Evolutionary conservation across 371 early-diverging fungal genomes (phyloP), one percentile per base, ranked within the genome.

Genomic region (Dichotomocladium elegans): DNA sequence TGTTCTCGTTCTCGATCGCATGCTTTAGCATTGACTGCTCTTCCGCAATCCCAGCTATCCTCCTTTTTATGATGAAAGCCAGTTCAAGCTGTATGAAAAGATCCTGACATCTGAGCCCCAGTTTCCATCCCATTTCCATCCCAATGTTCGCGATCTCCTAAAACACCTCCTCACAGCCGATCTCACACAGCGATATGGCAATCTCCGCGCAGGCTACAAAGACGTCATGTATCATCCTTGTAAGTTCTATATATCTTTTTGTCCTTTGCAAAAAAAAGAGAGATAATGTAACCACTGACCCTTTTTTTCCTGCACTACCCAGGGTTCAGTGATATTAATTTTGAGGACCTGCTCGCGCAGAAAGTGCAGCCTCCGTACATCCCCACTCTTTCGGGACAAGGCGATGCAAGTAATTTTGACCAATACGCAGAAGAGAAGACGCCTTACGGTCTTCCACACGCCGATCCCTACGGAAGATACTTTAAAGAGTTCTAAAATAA

Each of bases 371-470:
- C 98, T 22, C 98, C 98, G 6, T 90, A 91, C 68, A 70, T 91
- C 15, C 98, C 96, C 4, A 76, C 82, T 22, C 76, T 90, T 35
- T 70, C 68, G 29, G 79, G 86, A 26, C 90, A 86, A 22, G 95
- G 95, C 26, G 98, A 97, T 64, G 82, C 96, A 3, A 86, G 91
- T 64, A 92, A 96, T 77, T 96, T 94, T 81, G 95, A 96, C 60
- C 66, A 74, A 37, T 96, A 96, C 65, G 88, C 88, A 1, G 95
- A 91, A 60, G 88, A 80, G 53, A 72, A 81, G 24, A 85, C 78
- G 50, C 67, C 73, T 34, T 80, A 81, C 57, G 80, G 85, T 9
- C n/a, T 59, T 28, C 26, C 64, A 9, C 59, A 46, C 19, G 33
- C 59, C 24, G 66, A 66, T 37, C 61, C 57, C 15, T 63, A 59